Conservation (phyloP, 2,329 filamentous ascomycete genomes). For the Myriosclerotinia curreyana region DNA sequence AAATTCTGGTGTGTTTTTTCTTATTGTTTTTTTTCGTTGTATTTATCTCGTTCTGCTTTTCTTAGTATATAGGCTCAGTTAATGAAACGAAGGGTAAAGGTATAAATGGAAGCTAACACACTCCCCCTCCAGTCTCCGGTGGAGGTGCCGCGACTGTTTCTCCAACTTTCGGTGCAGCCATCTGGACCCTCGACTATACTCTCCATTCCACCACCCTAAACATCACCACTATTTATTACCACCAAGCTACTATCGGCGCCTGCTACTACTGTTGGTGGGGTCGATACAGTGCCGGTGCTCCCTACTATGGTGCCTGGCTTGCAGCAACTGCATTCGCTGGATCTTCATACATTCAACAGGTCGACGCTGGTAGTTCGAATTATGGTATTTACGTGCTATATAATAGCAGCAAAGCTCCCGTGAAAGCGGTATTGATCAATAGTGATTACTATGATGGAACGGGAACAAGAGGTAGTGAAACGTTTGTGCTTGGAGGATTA, state of each 20-base stretch:
- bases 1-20: slow-evolving; percentile 42
- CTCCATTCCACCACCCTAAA: slow-evolving; percentile 27
- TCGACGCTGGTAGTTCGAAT: slow-evolving; percentile 29
- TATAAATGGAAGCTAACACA: not conserved
- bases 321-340: slow-evolving; percentile 33
- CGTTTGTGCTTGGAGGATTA: slow-evolving; percentile 31
- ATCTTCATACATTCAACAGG: slow-evolving; percentile 29
- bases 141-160: slow-evolving; percentile 33
- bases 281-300: slow-evolving; percentile 31
- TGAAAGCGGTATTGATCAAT: slow-evolving; percentile 33
- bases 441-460: slow-evolving; percentile 33
- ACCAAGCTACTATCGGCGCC: slow-evolving; percentile 35
- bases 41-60: not conserved
- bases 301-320: slow-evolving; percentile 37
- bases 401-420: slow-evolving; percentile 22
- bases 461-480: slow-evolving; percentile 29
- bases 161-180: slow-evolving; percentile 34
- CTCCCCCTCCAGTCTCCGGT: slow-evolving; percentile 26
- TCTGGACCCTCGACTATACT: slow-evolving; percentile 37
- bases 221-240: slow-evolving; percentile 35
- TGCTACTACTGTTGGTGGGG: slow-evolving; percentile 41
- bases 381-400: slow-evolving; percentile 34
- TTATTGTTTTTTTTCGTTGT: not conserved
- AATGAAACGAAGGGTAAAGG: not conserved
- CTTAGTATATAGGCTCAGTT: not conserved